Evolutionary conservation across 2,329 filamentous ascomycete species (phyloP), one percentile per base, ranked within the genome.

Genomic region (Helminthosporium solani): DNA sequence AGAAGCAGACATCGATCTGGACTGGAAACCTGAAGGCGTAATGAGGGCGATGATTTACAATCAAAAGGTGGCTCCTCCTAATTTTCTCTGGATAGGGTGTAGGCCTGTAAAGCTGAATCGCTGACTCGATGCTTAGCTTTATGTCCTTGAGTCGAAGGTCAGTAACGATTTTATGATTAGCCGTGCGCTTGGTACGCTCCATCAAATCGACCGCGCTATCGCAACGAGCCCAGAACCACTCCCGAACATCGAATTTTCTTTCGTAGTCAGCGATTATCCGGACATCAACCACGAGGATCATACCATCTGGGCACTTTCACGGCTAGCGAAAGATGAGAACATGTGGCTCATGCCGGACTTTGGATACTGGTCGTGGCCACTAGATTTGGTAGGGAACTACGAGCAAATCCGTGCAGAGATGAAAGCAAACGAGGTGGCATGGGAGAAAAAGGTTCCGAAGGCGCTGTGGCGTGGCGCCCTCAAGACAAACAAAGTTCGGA

Each of bases 191-290:
- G 77, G 79, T n/a, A 73, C 75, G 8, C 72, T 83, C 1, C 74
- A 79, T 58, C 76, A 79, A 52, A 71, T 83, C 52, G 67, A 81
- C 58, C 74, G 76, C 47, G 78, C 79, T 4, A 60, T 82, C 11
- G 54, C 76, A 23, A 77, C 80, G 9, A 74, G 76, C 7, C 77
- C 78, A 0, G 62, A 70, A 4, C 68, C 68, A 0, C 53, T 79
- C 2, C 78, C 79, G 3, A 70, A 81, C 59, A 78, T 77, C 20
- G 66, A 78, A 53, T 75, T 83, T 57, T 69, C 76, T 34, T 70
- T 83, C 54, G 75, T 74, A 60, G 73, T 82, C 57, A 40, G 49
- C 37, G 53, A 56, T 27, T n/a, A 54, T 9, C 41, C 56, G 18
- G 46, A 60, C 23, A 34, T 40, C 15, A 38, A 38, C 18, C 47